Percentiles rank a stretch among this genome's conserved stretches.
These are phyloP conservation scores for Trichosporon faecale DNA, from an alignment of 1,284 basidiomycete genomes.

Conservation along the genomic window DNA sequence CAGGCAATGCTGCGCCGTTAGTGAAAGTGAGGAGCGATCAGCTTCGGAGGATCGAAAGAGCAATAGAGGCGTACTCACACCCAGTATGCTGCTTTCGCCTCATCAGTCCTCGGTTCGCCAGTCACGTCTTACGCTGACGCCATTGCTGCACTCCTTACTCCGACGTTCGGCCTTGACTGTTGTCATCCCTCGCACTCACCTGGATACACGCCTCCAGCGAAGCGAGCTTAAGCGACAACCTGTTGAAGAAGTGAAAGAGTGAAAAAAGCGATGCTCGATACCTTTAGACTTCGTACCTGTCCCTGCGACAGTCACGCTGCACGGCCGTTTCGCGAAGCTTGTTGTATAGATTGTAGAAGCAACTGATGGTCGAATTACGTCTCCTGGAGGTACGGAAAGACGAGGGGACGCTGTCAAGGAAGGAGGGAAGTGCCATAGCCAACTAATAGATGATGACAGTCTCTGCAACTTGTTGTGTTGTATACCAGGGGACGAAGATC, in stretches of 20 bases:
- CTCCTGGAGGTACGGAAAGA: too few relatives aligned
- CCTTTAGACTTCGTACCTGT: not conserved
- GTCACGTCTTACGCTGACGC: too few relatives aligned
- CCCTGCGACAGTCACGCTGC: not conserved
- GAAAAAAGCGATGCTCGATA: not conserved
- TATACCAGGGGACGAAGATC: not conserved
- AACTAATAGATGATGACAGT: too few relatives aligned
- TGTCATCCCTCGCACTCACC: not conserved
- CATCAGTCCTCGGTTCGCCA: too few relatives aligned
- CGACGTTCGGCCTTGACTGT: not conserved
- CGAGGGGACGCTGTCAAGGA: too few relatives aligned
- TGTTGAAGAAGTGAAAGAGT: not conserved
- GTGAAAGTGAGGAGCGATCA: too few relatives aligned
- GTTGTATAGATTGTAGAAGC: not conserved
- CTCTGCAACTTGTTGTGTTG: too few relatives aligned
- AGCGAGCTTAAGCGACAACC: not conserved
- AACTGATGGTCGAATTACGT: not conserved
- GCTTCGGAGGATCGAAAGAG: too few relatives aligned
- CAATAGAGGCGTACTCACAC: too few relatives aligned
- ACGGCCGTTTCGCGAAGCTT: not conserved
- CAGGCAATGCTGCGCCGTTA: too few relatives aligned
- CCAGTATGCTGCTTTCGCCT: too few relatives aligned
- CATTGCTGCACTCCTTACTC: not conserved
- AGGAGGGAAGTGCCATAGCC: too few relatives aligned
- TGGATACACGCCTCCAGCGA: not conserved